Evolutionary conservation across 2,329 filamentous ascomycete genomes (phyloP), one percentile per base, ranked within the genome.

Genomic region (Colletotrichum orchidophilum): DNA sequence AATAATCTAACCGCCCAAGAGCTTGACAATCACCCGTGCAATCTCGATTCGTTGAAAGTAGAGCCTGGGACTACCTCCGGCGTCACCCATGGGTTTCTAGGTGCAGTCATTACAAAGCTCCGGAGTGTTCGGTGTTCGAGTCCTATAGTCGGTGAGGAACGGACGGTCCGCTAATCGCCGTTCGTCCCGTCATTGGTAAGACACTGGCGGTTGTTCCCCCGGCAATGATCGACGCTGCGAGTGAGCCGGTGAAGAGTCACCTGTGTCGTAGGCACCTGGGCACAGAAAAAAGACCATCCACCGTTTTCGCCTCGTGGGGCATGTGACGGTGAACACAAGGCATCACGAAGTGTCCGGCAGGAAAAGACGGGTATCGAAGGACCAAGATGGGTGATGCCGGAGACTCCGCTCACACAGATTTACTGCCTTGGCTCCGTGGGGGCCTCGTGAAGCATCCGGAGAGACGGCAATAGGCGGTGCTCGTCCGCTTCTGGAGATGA

Each of bases 191-290:
- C 39, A 21, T 63, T 71, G 29, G 31, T 68, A 63, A 53, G 53
- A 57, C 12, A 39, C 7, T 63, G 67, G 35, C 66, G 31, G 52
- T 57, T 52, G 33, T 31, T n/a, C 29, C 54, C 26, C 21, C 54
- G 27, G 62, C 57, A 11, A 31, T 57, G 67, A 71, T 71, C 68
- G 64, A 54, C 58, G 42, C 63, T 71, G 68, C 58, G 26, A 27
- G 64, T 63, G 64, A 69, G 70, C 60, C 58, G 59, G 49, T 54
- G n/a, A 50, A 65, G 66, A 72, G 70, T 70, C 70, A 70, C 60
- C 46, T 46, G n/a, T 7, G 46, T 54, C 35, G 35, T 55, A 33
- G 49, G 18, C 21, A 46, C 39, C 39, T 46, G 39, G 8, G 5
- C 21, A 66, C 46, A 63, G 35, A 57, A 39, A 66, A 31, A 39